Evolutionary conservation across 768 basidiomycete genomes (phyloP), one percentile per base, ranked within the genome.

Genomic region (Naganishia randhawae): DNA sequence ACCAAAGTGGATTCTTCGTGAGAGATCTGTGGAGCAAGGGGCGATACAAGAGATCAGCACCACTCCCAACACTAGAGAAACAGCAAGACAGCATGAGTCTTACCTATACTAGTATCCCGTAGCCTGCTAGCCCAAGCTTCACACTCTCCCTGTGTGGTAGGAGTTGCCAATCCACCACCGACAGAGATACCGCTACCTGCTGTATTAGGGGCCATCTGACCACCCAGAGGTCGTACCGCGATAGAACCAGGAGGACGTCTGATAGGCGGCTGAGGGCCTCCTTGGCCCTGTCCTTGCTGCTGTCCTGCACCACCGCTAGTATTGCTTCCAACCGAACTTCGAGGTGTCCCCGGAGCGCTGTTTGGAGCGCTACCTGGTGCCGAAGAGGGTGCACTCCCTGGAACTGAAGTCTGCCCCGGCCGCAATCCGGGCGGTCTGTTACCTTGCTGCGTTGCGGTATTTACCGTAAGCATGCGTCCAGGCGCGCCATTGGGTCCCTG

Each of bases 51-150:
- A 62, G 11, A 17, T 54, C 29, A 27, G 6, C 29, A 50, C 29
- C 41, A 37, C 27, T n/a, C 33, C 11, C 39, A 31, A 35, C 33
- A 16, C 25, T 27, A 29, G 16, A n/a, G 6, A 27, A 4, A n/a
- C 25, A 32, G 33, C 31, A 19, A 32, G 17, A 22, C 54, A n/a
- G 55, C 16, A 32, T 25, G 16, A 31, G 70, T 71, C 51, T 61
- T 77, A 77, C 57, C 71, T 13, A 71, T 51, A n/a, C 52, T 66
- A 2, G 76, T 73, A 68, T 80, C 80, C 19, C 73, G 35, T 51
- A 80, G 62, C 50, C 74, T 73, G 16, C 72, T 72, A 3, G 75
- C 78, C 55, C 78, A 65, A 3, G 66, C 69, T 67, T 80, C 80
- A 65, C 78, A 80, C 50, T 80, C 80, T 17, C 71, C 66, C 29